Evolutionary conservation across 805 yeast species (phyloP), one percentile per base, ranked within the genome.

Genomic region (Saturnispora quitensis): DNA sequence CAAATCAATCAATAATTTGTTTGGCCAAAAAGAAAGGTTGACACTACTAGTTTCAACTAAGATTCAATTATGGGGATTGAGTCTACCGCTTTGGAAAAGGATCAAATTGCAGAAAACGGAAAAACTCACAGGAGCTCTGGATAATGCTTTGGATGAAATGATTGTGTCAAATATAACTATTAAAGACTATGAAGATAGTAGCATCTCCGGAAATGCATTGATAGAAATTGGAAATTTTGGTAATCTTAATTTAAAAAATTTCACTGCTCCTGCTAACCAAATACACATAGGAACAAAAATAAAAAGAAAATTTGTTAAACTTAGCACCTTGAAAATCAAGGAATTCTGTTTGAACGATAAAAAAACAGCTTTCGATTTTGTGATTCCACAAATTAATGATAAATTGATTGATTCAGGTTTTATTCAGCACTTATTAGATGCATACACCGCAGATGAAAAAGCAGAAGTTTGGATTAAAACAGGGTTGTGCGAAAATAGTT

Each of bases 401-500:
- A n/a, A 17, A 5, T 40, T 55, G 4, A 40, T 48, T 20, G 28
- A 42, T 15, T 34, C 45, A 13, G 44, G 42, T 5, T 31, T 40
- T 17, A 40, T 50, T 18, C 52, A 50, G 33, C 15, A n/a, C 4
- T 4, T 50, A 3, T 31, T 50, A 12, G 42, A 45, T 40, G 38
- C 34, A 13, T 15, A 44, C 10, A 22, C 24, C 18, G 28, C 33
- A 4, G 47, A 45, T 15, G 15, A 35, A 18, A 27, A 27, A 10
- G 20, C 35, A 13, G 27, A 25, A 13, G n/a, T 49, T 25, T 49
- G 51, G 51, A 13, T 49, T 17, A 49, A 28, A 43, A 18, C 47
- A 25, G 51, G 51, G n/a, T 35, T 43, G 35, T 49, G 51, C 27
- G 43, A 43, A 9, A 33, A 49, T 17, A 49, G 45, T 25, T 49